Conservation (phyloP, 2,329 filamentous ascomycete genomes). For the Phyllosticta citrichinensis region DNA sequence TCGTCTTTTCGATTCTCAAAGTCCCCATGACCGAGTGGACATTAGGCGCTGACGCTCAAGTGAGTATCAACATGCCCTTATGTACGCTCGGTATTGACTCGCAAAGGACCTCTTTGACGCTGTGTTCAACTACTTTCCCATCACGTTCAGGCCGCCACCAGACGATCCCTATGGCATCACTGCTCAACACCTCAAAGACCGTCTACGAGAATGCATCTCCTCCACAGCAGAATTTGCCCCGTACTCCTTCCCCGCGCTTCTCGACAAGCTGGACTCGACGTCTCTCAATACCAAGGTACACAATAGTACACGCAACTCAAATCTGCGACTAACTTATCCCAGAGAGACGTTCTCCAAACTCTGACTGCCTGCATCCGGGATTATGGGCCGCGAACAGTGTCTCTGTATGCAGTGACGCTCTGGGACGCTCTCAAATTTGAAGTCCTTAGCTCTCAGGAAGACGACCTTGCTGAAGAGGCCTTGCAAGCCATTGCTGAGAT, state of each 20-base stretch:
- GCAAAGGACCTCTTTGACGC: constrained; percentile 50
- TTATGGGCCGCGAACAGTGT: constrained; percentile 50
- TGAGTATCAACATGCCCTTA: constrained; percentile 18
- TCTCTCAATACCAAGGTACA: constrained; percentile 55
- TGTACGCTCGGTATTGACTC: constrained; percentile 1
- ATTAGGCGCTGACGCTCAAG: constrained; percentile 49
- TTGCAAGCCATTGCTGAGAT: constrained; percentile 46
- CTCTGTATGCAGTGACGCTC: constrained; percentile 52
- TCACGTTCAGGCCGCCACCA: constrained; percentile 59
- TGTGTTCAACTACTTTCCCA: constrained; percentile 63
- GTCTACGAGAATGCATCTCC: constrained; percentile 54
- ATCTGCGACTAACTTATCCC: constrained; percentile 1
- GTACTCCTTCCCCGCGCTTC: constrained; percentile 54
- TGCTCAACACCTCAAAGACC: constrained; percentile 55
- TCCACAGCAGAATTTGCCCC: constrained; percentile 54
- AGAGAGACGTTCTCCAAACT: constrained; percentile 56
- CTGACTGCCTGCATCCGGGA: constrained; percentile 49
- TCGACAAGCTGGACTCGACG: constrained; percentile 61
- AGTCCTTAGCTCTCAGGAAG: constrained; percentile 56
- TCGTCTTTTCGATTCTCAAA: constrained; percentile 57
- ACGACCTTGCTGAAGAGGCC: constrained; percentile 52
- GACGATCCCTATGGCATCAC: constrained; percentile 62
- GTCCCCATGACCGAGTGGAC: constrained; percentile 61
- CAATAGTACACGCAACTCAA: not conserved
- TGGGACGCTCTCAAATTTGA: constrained; percentile 64